phyloP scores from a whole-genome alignment of 1,284 basidiomycete genomes.

The Earliella scabrosa region DNA sequence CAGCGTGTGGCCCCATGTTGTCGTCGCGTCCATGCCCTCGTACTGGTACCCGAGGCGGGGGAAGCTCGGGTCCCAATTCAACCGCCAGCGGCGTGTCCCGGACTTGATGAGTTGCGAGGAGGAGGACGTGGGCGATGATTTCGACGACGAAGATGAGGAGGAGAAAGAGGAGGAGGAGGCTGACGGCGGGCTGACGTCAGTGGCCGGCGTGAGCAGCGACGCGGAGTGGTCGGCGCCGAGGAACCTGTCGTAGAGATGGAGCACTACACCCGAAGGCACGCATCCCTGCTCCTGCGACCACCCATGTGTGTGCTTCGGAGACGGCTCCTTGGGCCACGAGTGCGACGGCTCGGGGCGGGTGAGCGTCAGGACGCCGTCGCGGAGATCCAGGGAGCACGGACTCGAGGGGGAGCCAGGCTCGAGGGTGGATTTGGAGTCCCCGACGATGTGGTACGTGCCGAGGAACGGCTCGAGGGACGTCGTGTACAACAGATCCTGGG shows the following conservation, averaged over 20 bases:
- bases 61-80: constrained; percentile 22
- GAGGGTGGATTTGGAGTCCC: constrained; percentile 20
- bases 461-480: constrained; percentile 21
- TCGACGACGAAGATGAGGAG: not conserved
- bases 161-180: not conserved
- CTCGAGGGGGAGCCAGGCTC: constrained; percentile 14
- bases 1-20: constrained; percentile 17
- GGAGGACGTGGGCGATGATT: not conserved
- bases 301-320: not conserved
- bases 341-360: constrained; percentile 8
- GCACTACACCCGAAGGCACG: constrained; percentile 9
- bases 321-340: constrained; percentile 21
- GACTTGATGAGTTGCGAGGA: not conserved
- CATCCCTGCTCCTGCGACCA: not conserved
- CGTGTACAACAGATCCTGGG: constrained; percentile 6
- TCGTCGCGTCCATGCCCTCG: constrained; percentile 23
- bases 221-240: constrained; percentile 16
- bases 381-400: not conserved
- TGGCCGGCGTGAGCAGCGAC: constrained; percentile 7
- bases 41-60: constrained; percentile 19
- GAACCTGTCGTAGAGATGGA: constrained; percentile 17
- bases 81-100: constrained; percentile 14
- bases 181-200: not conserved
- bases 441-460: constrained; percentile 24
- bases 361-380: constrained; percentile 19